Evolutionary conservation across 2,329 filamentous ascomycete genomes (phyloP), one percentile per base, ranked within the genome.

Genomic region (Fusarium multiceps): DNA sequence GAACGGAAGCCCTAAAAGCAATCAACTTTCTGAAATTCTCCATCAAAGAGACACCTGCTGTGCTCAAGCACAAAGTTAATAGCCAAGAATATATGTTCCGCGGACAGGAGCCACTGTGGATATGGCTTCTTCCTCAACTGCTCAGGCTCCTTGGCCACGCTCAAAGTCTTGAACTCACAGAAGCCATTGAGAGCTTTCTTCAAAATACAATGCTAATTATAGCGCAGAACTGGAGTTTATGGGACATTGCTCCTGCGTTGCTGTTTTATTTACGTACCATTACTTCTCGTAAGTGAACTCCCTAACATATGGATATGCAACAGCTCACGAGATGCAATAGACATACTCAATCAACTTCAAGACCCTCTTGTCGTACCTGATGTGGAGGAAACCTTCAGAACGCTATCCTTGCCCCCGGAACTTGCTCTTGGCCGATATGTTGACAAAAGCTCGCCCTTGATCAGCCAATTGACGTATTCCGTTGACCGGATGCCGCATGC

Each of bases 1-100:
- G 86, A 28, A 80, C 85, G 47, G 89, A 93, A 72, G 89, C 88
- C 2, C 80, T 87, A 37, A 91, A 93, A 75, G 94, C 93, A 55
- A 85, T 97, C 49, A 88, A 91, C 71, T 94, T 97, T 55, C 85
- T 98, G 46, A 87, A 87, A 60, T 86, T 92, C 54, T 92, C 92
- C 4, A 86, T 97, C 69, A 86, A 89, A 67, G 92, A 94, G 75
- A 92, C 91, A 10, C 93, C 92, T 4, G 82, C 85, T 40, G 87
- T 94, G n/a, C 82, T 95, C 28, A 80, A 85, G 21, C 84, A 82
- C 62, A 79, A 77, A 28, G 79, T 82, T 13, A 76, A 80, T 21
- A 74, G 74, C 5, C 80, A 80, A 45, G 77, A 78, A 6, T 83
- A 85, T 47, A 77, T 89, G 57, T 84, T 85, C 53, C 82, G 87